These are phyloP conservation scores for Sisymbrium irio DNA, from an alignment of 345 rosid genomes.

Conservation along the genomic window DNA sequence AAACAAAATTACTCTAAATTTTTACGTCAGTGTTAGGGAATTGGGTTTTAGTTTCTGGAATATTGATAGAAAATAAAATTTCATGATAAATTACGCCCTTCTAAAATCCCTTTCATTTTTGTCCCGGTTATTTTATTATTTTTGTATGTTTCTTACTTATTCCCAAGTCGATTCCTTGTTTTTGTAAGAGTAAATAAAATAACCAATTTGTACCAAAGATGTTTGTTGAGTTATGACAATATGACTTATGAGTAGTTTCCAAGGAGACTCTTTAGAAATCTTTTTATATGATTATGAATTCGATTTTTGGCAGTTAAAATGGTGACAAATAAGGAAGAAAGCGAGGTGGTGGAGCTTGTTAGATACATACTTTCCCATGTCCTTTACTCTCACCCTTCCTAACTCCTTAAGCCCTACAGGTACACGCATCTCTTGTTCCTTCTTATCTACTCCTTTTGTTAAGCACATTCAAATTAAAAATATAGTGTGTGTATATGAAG, in stretches of 20 bases:
- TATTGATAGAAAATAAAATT: neutral
- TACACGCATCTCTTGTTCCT: constrained; percentile 20
- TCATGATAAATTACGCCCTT: neutral
- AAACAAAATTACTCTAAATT: neutral
- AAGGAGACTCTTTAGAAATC: constrained; percentile 13
- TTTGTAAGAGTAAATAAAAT: neutral
- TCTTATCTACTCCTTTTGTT: constrained; percentile 18
- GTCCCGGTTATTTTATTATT: neutral
- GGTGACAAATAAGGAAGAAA: constrained; percentile 58
- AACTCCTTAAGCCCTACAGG: constrained; percentile 31
- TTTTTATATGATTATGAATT: neutral
- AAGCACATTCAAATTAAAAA: neutral
- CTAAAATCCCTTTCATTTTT: neutral
- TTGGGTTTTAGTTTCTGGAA: neutral
- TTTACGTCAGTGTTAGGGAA: neutral
- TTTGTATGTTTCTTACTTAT: neutral
- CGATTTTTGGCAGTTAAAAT: constrained; percentile 53
- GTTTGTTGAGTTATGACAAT: constrained; percentile 31
- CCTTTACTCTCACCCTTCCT: constrained; percentile 37
- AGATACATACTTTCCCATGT: constrained; percentile 60
- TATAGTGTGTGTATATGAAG: neutral
- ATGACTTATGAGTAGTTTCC: constrained; percentile 23
- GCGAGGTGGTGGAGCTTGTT: constrained; percentile 48
- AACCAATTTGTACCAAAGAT: constrained; percentile 8
- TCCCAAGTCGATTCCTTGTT: neutral